Evolutionary conservation across 2,329 filamentous ascomycete genomes (phyloP).

Genomic region (Calonectria hawksworthii): DNA sequence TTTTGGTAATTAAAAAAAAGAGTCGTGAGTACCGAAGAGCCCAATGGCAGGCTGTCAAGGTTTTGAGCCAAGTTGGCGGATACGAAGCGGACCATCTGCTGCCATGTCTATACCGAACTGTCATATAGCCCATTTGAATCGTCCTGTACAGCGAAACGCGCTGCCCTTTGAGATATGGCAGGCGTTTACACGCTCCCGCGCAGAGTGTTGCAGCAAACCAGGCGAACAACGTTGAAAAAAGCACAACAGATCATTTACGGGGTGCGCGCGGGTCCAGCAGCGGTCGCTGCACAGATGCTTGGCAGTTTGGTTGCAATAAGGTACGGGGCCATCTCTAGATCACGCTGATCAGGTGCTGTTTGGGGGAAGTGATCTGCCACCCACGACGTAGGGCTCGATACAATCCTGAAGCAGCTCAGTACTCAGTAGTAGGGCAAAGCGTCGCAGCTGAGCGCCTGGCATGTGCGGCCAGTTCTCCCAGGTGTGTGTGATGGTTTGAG

Average conservation of each 20-base stretch:
- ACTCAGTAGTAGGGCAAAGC: slow-evolving; percentile 2
- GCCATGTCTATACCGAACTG: slow-evolving; percentile 10
- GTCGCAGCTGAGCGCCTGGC: slow-evolving; percentile 13
- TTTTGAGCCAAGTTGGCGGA: slow-evolving; percentile 6
- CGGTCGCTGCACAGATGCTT: slow-evolving; percentile 23
- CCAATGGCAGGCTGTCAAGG: not conserved
- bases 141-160: slow-evolving; percentile 8
- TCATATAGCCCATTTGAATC: slow-evolving; percentile 16
- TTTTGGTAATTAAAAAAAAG: not conserved
- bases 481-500: not conserved
- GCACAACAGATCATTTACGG: slow-evolving; percentile 12
- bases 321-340: slow-evolving; percentile 14
- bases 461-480: slow-evolving; percentile 6
- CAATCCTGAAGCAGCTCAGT: slow-evolving; percentile 23
- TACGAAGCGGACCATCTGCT: not conserved
- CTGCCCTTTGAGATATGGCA: not conserved
- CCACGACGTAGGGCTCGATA: slow-evolving; percentile 18
- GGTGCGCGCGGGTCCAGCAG: slow-evolving; percentile 9
- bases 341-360: slow-evolving; percentile 23
- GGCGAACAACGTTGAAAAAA: not conserved
- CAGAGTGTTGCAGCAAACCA: not conserved
- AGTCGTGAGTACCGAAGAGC: not conserved
- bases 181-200: not conserved
- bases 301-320: slow-evolving; percentile 29
- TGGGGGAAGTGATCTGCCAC: slow-evolving; percentile 26